These are phyloP conservation scores for Phytophthora tentaculata DNA, from an alignment of 352 stramenopile genomes.

Conservation along the genomic window DNA sequence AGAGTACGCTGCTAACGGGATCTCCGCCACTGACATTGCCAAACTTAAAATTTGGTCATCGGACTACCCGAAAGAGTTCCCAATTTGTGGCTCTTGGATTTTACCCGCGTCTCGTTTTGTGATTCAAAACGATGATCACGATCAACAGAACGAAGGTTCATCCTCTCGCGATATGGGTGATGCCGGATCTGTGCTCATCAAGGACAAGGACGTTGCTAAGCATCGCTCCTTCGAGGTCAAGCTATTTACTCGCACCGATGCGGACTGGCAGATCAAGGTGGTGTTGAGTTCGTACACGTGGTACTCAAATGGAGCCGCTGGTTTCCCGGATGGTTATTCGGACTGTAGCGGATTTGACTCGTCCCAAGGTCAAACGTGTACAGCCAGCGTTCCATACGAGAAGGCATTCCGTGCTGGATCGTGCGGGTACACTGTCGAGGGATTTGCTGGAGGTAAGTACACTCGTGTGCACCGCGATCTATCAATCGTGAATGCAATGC, in stretches of 20 bases:
- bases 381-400: slow-evolving; percentile 49
- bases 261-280: slow-evolving; percentile 70
- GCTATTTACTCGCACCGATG: slow-evolving; percentile 60
- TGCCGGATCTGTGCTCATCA: slow-evolving; percentile 62
- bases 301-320: slow-evolving; percentile 49
- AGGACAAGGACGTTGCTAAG: slow-evolving; percentile 49
- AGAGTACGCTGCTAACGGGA: slow-evolving; percentile 47
- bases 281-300: slow-evolving; percentile 77
- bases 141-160: slow-evolving; percentile 66
- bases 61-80: slow-evolving; percentile 67
- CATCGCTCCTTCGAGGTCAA: slow-evolving; percentile 68
- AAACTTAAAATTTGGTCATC: slow-evolving; percentile 86
- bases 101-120: slow-evolving; percentile 65
- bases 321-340: slow-evolving; percentile 63
- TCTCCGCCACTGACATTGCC: slow-evolving; percentile 56
- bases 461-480: slow-evolving; percentile 76
- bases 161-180: slow-evolving; percentile 61
- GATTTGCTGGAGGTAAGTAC: slow-evolving; percentile 61
- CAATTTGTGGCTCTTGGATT: slow-evolving; percentile 70
- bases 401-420: slow-evolving; percentile 57
- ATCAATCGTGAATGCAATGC: slow-evolving; percentile 73
- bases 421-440: slow-evolving; percentile 65
- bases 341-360: slow-evolving; percentile 51
- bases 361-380: slow-evolving; percentile 41
- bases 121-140: slow-evolving; percentile 80